Evolutionary conservation across 805 yeast genomes (phyloP).

Genomic region (Scheffersomyces coipomensis): DNA sequence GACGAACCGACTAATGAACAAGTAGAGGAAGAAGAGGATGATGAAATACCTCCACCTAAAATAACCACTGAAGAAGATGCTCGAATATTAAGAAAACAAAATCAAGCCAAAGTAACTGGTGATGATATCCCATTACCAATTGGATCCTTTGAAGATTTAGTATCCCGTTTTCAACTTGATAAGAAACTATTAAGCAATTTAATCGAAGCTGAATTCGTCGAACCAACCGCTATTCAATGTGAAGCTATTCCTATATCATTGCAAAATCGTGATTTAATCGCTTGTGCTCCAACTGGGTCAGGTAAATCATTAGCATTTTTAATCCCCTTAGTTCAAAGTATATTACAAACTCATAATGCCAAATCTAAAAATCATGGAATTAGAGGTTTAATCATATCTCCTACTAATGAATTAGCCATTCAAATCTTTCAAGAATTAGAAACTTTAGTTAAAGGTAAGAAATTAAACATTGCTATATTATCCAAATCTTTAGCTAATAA

Average conservation of each 20-base stretch:
- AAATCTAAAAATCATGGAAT: conserved; percentile 47
- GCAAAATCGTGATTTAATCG: conserved; percentile 72
- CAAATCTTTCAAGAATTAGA: conserved; percentile 76
- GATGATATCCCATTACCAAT: conserved; percentile 88
- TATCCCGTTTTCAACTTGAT: conserved; percentile 65
- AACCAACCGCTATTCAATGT: conserved; percentile 91
- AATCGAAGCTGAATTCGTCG: conserved; percentile 66
- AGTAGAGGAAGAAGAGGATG: conserved; percentile 28
- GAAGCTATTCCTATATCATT: conserved; percentile 81
- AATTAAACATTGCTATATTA: conserved; percentile 60
- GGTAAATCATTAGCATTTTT: conserved; percentile 94
- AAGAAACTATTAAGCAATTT: conserved; percentile 59
- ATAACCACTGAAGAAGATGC: conserved; percentile 63
- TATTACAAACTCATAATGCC: conserved; percentile 17
- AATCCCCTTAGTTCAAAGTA: conserved; percentile 71
- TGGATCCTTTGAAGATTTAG: conserved; percentile 82
- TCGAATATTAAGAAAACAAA: conserved; percentile 51
- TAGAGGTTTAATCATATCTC: conserved; percentile 80
- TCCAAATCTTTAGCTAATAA: conserved; percentile 72
- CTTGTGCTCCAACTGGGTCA: conserved; percentile 98
- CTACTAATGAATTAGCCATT: conserved; percentile 89
- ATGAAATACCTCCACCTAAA: conserved; percentile 37
- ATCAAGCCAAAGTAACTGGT: conserved; percentile 74
- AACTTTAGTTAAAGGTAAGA: conserved; percentile 55
- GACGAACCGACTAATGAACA: conserved; percentile 17